These are phyloP conservation scores for Musa itinerans DNA, from an alignment of 176 grass and related monocot genomes.

Conservation along the genomic window DNA sequence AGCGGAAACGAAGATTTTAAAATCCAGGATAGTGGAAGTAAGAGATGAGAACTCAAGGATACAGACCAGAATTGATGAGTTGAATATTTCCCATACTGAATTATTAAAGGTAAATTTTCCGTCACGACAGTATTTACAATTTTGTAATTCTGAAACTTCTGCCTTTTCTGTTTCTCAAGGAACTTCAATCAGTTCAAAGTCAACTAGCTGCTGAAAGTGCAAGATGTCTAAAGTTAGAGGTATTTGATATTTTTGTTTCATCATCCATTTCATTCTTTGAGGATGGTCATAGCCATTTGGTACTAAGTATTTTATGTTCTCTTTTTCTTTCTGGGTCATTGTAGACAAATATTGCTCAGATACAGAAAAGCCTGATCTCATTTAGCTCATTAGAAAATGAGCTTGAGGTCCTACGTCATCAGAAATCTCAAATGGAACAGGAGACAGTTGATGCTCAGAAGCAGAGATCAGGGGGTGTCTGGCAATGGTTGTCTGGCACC, in stretches of 20 bases:
- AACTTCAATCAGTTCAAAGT: constrained; percentile 80
- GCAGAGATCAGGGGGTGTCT: constrained; percentile 64
- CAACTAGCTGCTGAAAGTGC: constrained; percentile 73
- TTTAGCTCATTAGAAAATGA: constrained; percentile 60
- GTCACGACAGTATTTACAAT: constrained; percentile 10
- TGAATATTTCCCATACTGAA: constrained; percentile 54
- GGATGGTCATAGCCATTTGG: constrained; percentile 20
- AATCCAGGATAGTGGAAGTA: constrained; percentile 52
- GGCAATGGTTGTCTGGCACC: constrained; percentile 80
- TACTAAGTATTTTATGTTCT: constrained; percentile 15
- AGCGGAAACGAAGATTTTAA: constrained; percentile 46
- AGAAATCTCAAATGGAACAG: constrained; percentile 72
- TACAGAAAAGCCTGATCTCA: constrained; percentile 55
- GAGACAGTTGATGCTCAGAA: constrained; percentile 42
- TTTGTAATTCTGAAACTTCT: neutral
- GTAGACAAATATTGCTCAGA: constrained; percentile 64
- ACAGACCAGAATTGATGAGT: constrained; percentile 48
- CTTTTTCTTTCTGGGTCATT: constrained; percentile 18
- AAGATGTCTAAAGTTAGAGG: constrained; percentile 87
- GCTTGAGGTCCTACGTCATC: constrained; percentile 41
- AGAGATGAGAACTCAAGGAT: constrained; percentile 59
- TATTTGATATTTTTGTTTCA: constrained; percentile 27
- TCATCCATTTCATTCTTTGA: neutral
- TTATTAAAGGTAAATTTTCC: constrained; percentile 63
- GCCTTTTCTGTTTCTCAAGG: constrained; percentile 37